A percentile compares a stretch with the other conserved stretches of the same genome.
These are phyloP conservation scores for Candida andamanensis DNA, from an alignment of 805 yeast genomes.

Conservation along the genomic window DNA sequence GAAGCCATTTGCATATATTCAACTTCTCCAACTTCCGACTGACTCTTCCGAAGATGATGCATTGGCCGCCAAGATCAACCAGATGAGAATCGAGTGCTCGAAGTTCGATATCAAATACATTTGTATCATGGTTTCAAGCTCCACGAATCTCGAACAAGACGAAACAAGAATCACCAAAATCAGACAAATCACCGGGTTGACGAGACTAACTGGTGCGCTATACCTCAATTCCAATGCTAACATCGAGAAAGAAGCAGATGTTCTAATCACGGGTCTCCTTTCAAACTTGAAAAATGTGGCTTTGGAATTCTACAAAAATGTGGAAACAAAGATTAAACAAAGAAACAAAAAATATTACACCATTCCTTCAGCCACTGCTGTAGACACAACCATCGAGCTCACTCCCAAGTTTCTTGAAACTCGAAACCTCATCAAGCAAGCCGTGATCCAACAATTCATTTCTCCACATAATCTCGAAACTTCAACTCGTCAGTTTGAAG, in stretches of 20 bases:
- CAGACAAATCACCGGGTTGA: constrained; percentile 25
- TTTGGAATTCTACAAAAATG: constrained; percentile 27
- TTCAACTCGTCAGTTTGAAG: constrained; percentile 24
- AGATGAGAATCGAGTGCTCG: constrained; percentile 10
- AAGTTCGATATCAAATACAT: constrained; percentile 15
- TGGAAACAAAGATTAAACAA: constrained; percentile 29
- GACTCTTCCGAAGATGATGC: constrained; percentile 11
- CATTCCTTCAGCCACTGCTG: constrained; percentile 21
- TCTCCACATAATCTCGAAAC: constrained; percentile 30
- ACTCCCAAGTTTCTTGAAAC: constrained; percentile 36
- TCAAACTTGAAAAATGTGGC: constrained; percentile 25
- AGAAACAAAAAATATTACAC: constrained; percentile 34
- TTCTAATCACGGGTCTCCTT: constrained; percentile 25
- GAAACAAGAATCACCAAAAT: constrained; percentile 20
- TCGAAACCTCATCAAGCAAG: constrained; percentile 33
- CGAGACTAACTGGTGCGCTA: constrained; percentile 27
- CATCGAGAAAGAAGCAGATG: constrained; percentile 23
- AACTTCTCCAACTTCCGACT: constrained; percentile 14
- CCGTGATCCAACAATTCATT: constrained; percentile 26
- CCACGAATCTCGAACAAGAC: constrained; percentile 11
- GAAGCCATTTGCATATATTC: constrained; percentile 30
- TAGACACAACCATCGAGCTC: constrained; percentile 25
- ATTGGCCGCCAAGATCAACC: constrained; percentile 14
- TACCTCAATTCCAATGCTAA: constrained; percentile 13
- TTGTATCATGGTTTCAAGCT: constrained; percentile 19